Evolutionary conservation across 306 rosid genomes (phyloP).

Genomic region (Neltuma alba): DNA sequence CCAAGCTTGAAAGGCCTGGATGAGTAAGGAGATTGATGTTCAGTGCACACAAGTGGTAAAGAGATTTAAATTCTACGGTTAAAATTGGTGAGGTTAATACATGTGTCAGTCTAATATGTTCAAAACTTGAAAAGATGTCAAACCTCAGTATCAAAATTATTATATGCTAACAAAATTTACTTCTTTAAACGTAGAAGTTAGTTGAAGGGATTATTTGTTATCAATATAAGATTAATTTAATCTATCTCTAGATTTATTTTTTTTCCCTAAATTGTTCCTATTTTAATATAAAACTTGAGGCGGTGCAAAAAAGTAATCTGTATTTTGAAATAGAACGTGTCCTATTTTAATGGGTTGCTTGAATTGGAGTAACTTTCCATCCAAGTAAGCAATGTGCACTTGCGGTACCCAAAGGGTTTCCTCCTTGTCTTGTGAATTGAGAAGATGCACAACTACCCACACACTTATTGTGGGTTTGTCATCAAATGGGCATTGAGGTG

Average conservation of each 20-base stretch:
- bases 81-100: neutral
- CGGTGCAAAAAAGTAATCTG: neutral
- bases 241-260: no score
- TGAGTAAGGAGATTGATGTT: neutral
- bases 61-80: no score
- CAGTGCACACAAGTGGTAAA: no score
- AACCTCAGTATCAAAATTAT: neutral
- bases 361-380: neutral
- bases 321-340: neutral
- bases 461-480: neutral
- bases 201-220: no score
- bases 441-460: neutral
- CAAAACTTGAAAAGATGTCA: neutral
- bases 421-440: neutral
- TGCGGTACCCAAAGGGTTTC: neutral
- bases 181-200: no score
- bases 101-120: neutral
- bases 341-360: neutral
- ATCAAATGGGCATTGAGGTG: neutral
- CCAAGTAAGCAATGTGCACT: neutral
- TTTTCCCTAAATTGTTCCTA: no score
- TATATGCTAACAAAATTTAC: neutral
- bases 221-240: no score
- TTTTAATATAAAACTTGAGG: no score
- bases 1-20: neutral